A percentile compares a stretch with the other conserved stretches of the same genome.
Evolutionary conservation across 73 alveolate genomes (phyloP).

Genomic region (Uronychia setigera): DNA sequence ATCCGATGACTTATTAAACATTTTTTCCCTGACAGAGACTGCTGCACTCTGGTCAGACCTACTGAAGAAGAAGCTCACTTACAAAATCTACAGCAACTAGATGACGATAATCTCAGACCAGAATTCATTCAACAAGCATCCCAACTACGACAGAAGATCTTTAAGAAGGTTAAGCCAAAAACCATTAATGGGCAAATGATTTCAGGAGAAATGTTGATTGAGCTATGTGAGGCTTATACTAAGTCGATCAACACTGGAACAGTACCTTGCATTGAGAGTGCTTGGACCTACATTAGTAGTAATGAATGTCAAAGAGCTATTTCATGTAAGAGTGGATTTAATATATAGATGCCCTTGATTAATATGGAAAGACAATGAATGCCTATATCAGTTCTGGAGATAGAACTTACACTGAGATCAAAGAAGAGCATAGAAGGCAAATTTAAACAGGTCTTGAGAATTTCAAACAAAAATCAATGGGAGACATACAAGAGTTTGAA

Average conservation of each 20-base stretch:
- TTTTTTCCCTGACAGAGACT: constrained; percentile 96
- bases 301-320: constrained; percentile 90
- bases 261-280: constrained; percentile 96
- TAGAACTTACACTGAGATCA: constrained; percentile 11
- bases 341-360: background rate
- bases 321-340: background rate
- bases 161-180: constrained; percentile 93
- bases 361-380: constrained; percentile 1
- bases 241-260: constrained; percentile 95
- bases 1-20: constrained; percentile 90
- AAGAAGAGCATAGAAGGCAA: constrained; percentile 8
- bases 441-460: constrained; percentile 2
- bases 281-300: constrained; percentile 96
- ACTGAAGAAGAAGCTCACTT: constrained; percentile 94
- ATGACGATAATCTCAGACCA: constrained; percentile 83
- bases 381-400: constrained; percentile 7
- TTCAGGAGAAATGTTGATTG: constrained; percentile 91
- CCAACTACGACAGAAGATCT: constrained; percentile 85
- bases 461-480: constrained; percentile 34
- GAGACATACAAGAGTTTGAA: constrained; percentile 39
- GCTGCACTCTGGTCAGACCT: constrained; percentile 97
- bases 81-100: constrained; percentile 75
- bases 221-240: constrained; percentile 88
- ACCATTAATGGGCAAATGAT: constrained; percentile 87
- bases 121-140: constrained; percentile 87